These are phyloP conservation scores for Schizonepeta tenuifolia DNA, from an alignment of 257 asterid species.

Conservation along the genomic window DNA sequence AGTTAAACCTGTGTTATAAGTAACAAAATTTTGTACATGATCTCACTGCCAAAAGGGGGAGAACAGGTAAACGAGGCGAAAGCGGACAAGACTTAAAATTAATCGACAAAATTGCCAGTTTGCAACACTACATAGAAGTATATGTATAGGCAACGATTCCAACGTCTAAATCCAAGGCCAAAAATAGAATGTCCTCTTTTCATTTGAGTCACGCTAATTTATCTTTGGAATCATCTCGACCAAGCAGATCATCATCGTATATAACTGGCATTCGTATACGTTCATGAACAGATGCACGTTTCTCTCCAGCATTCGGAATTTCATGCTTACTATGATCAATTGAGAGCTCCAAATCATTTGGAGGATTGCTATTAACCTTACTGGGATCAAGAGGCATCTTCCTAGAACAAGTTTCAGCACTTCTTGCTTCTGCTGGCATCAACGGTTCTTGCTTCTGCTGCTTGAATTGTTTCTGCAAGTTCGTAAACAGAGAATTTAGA, in stretches of 20 bases:
- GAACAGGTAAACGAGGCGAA: neutral
- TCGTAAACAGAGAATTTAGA: neutral
- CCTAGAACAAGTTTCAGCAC: slow-evolving; percentile 37
- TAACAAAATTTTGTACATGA: slow-evolving; percentile 15
- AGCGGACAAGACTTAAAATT: no score
- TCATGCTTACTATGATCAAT: slow-evolving; percentile 43
- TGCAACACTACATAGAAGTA: neutral
- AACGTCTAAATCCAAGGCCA: neutral
- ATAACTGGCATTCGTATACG: slow-evolving; percentile 74
- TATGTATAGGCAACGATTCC: neutral
- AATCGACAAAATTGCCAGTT: neutral
- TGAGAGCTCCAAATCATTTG: slow-evolving; percentile 34
- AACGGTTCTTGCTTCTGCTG: slow-evolving; percentile 46
- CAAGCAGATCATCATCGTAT: slow-evolving; percentile 77
- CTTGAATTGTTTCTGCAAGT: slow-evolving; percentile 81
- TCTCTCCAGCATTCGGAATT: slow-evolving; percentile 32
- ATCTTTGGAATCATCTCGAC: slow-evolving; percentile 44
- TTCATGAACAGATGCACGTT: slow-evolving; percentile 61
- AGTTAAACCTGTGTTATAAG: neutral
- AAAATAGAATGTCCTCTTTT: neutral
- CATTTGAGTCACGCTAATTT: slow-evolving; percentile 16
- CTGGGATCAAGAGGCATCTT: slow-evolving; percentile 29
- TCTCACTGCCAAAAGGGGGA: neutral
- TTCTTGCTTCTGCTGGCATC: slow-evolving; percentile 48
- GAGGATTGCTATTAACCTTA: slow-evolving; percentile 15